Conservation (phyloP, 331 rosid species). For the Telfairia occidentalis region DNA sequence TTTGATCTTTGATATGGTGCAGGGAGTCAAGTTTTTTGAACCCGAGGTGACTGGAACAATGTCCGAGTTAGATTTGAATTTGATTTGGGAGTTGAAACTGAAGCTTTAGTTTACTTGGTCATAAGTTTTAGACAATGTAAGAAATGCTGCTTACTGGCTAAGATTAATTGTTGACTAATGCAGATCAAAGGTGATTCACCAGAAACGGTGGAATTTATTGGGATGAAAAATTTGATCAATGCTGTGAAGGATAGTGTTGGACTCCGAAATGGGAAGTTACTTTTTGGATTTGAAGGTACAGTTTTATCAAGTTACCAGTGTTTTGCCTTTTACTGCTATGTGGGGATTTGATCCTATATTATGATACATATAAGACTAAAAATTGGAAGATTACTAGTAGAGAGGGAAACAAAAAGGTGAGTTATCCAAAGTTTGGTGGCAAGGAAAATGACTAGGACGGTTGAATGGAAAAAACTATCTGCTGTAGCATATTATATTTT, state of each 20-base stretch:
- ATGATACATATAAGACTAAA: neutral
- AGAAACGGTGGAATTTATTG: slow-evolving; percentile 76
- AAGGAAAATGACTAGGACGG: neutral
- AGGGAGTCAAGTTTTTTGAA: slow-evolving; percentile 96
- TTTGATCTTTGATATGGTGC: slow-evolving; percentile 26
- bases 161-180: slow-evolving; percentile 19
- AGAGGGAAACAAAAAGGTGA: neutral
- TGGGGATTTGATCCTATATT: neutral
- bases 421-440: neutral
- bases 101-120: slow-evolving; percentile 6
- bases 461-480: neutral
- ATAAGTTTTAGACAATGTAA: neutral
- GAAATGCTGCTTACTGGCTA: slow-evolving; percentile 9
- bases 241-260: slow-evolving; percentile 67
- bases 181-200: slow-evolving; percentile 97
- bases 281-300: slow-evolving; percentile 80
- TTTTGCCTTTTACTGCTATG: neutral
- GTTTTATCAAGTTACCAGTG: neutral
- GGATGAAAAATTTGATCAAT: slow-evolving; percentile 75
- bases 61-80: slow-evolving; percentile 19
- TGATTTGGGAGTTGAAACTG: slow-evolving; percentile 18
- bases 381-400: neutral
- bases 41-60: slow-evolving; percentile 71
- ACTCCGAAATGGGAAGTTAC: slow-evolving; percentile 52
- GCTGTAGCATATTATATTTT: neutral